Base-by-base conservation (phyloP, 805 yeast genomes). In the Kuraishia molischiana region DNA sequence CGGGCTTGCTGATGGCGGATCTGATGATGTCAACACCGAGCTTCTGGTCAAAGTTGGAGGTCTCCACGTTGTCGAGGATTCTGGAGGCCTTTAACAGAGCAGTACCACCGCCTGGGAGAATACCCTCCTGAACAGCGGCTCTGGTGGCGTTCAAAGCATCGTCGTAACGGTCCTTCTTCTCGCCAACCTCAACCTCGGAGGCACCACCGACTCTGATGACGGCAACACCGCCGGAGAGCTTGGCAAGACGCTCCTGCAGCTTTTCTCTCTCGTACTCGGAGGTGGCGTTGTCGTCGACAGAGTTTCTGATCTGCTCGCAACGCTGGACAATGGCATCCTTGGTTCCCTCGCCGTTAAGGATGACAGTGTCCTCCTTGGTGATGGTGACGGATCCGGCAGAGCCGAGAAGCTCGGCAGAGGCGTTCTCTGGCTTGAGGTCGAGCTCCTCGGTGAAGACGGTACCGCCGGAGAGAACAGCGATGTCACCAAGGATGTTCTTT, bases 21-120 rank as follows among this genome's bases (percentile, higher is more conserved):
- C 77, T 79, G 66, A 92, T 89, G 64, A 87, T 85, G 49, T 85
- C 85, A 47, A 92, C 94, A 66, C 98, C 98, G 48, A 90, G 76
- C 66, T 84, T 85, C 67, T 89, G 96, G 69, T 92, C 97, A 56
- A 92, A 92, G 78, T 92, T 92, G 26, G 71, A 82, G 44, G 84
- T 74, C 61, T 77, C 70, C 45, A 85, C 78, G 18, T 61, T 68
- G 46, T 77, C 86, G 53, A 92, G 73, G 44, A 79, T 62, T 51
- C 77, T 72, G 38, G 94, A 75, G 37, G 97, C 97, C 75, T 92
- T 92, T 55, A 86, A 74, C 57, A 92, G 74, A 41, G 98, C 98
- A 49, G 97, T 86, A 67, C 98, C 98, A 62, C 98, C 98, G 69
- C 98, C 98, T 58, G 98, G 98, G 49, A 92, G 74, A 58, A 92